Percentiles rank a stretch among this genome's conserved stretches.
Evolutionary conservation across 495 filamentous ascomycete species (phyloP).

Genomic region (Penicillium herquei): DNA sequence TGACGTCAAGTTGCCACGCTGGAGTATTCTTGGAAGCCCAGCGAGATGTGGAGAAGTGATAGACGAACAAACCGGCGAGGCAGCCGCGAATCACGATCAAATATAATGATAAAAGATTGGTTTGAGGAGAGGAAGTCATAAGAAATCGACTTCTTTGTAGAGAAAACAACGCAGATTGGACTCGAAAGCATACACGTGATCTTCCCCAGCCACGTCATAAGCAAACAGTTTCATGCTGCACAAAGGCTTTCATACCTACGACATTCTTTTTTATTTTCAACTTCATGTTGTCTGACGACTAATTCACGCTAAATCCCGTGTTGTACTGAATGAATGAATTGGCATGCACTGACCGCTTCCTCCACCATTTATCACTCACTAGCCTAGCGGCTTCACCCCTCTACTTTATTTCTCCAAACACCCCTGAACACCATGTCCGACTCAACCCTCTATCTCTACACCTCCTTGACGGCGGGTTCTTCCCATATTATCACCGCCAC

Average conservation of each 20-base stretch:
- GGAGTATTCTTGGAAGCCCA: background rate
- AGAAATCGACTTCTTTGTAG: background rate
- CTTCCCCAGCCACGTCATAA: slow-evolving; percentile 16
- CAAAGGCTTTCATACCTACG: background rate
- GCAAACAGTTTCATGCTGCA: slow-evolving; percentile 7
- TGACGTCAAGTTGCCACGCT: slow-evolving; percentile 33
- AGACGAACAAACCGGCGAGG: background rate
- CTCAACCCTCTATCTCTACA: slow-evolving; percentile 86
- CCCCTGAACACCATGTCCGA: slow-evolving; percentile 47
- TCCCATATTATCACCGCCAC: slow-evolving; percentile 98
- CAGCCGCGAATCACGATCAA: background rate
- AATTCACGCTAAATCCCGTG: no score
- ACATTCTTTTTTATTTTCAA: background rate
- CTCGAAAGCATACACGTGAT: slow-evolving; percentile 8
- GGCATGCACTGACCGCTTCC: background rate
- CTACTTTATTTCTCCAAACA: background rate
- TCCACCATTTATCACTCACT: background rate
- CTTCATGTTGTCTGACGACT: no score
- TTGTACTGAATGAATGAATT: background rate
- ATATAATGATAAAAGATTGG: background rate
- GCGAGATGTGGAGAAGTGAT: slow-evolving; percentile 8
- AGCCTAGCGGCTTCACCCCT: background rate
- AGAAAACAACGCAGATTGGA: background rate
- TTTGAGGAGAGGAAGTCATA: background rate
- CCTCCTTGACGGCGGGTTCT: slow-evolving; percentile 90